Conservation (phyloP, 306 rosid genomes). For the Bauhinia variegata region DNA sequence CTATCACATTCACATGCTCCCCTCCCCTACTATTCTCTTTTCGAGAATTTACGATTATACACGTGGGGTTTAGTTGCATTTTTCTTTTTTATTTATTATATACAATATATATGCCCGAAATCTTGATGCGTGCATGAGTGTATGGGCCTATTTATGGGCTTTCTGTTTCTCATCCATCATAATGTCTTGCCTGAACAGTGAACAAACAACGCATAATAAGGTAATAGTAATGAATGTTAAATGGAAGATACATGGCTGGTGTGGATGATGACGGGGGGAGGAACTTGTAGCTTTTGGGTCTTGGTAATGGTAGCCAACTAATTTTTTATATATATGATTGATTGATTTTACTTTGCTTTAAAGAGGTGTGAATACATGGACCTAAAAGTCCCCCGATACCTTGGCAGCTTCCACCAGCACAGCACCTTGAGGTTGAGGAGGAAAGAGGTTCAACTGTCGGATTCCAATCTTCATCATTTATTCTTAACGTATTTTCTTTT, state of each 20-base stretch:
- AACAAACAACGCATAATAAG: slow-evolving; percentile 34
- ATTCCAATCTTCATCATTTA: slow-evolving; percentile 28
- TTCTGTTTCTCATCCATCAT: slow-evolving; percentile 24
- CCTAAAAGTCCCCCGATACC: slow-evolving; percentile 40
- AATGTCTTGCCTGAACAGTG: slow-evolving; percentile 18
- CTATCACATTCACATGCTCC: slow-evolving; percentile 27
- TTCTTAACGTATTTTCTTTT: slow-evolving; percentile 34
- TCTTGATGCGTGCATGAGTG: slow-evolving; percentile 40
- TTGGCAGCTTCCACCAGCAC: slow-evolving; percentile 33
- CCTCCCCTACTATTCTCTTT: neutral
- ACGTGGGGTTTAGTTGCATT: slow-evolving; percentile 37
- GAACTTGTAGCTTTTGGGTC: slow-evolving; percentile 31
- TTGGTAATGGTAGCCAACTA: slow-evolving; percentile 25
- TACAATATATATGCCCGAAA: slow-evolving; percentile 46
- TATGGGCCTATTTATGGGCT: slow-evolving; percentile 45
- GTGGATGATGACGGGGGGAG: slow-evolving; percentile 26
- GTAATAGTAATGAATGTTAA: slow-evolving; percentile 30
- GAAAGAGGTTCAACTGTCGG: neutral
- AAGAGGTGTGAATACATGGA: slow-evolving; percentile 56
- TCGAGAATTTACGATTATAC: neutral
- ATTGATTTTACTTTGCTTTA: slow-evolving; percentile 47
- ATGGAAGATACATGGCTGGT: slow-evolving; percentile 24
- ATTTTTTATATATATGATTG: slow-evolving; percentile 33
- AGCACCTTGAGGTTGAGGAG: slow-evolving; percentile 29
- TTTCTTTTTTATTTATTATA: neutral